Base-by-base conservation (phyloP, 2,329 filamentous ascomycete species). In the Polychaeton citri region DNA sequence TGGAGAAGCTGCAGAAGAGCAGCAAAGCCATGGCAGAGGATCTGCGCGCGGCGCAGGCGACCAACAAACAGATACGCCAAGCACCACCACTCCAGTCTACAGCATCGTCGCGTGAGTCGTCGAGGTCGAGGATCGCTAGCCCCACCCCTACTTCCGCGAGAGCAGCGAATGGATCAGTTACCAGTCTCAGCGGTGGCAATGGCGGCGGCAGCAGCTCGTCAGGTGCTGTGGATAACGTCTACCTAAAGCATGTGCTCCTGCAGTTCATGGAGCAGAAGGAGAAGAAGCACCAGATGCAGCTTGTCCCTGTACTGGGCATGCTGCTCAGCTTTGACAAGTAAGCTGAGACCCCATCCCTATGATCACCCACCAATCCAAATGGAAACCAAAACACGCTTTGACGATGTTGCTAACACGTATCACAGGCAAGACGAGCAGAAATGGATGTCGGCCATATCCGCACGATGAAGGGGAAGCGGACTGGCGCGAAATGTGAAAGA, bases 221-320 rank as follows among this genome's bases (percentile, higher is more conserved):
- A 34, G 43, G 38, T 28, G 38, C 32, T 8, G 52, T 77, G 31
- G 74, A 79, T 47, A 74, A 72, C 45, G 69, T 75, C 42, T 88
- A 90, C 50, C 61, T 88, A 37, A 87, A 86, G 67, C 86, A 82
- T 6, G 81, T 88, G 37, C 58, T 90, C 47, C 59, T 90, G 45
- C 81, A 87, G 57, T 88, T 88, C 55, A 58, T 90, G 44, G 80
- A 87, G 64, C 77, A 83, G 46, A 83, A 76, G 61, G 82, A 88
- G 53, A 81, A 78, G 55, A 81, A 74, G 62, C 65, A 83, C 48
- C 73, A 84, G 49, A 69, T 75, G 43, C 80, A 85, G 64, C 66
- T 88, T 44, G 78, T 90, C 38, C 81, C 81, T 1, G 81, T 87
- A 21, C 57, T 90, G 49, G 79, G 78, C 19, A 79, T 81, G 68